Percentiles rank a stretch among this genome's conserved stretches.
phyloP scores from a whole-genome alignment of 179 eudicot genomes.

The Silene noctiflora region DNA sequence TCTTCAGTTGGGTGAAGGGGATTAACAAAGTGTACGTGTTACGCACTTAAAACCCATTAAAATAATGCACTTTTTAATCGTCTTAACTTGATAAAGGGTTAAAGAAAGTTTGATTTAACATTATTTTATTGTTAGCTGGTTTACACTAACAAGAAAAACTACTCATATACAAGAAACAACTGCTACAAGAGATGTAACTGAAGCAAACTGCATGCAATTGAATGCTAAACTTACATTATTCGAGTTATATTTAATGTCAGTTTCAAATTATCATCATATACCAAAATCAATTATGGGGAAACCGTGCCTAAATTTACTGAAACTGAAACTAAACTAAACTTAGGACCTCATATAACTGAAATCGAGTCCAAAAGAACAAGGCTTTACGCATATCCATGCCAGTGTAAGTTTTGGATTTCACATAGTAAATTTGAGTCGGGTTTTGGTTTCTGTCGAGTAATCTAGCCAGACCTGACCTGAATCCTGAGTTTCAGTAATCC shows the following conservation, averaged over 20 bases:
- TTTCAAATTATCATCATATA: neutral
- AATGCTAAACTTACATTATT: neutral
- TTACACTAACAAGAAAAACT: neutral
- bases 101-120: neutral
- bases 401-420: no score
- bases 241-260: neutral
- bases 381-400: no score
- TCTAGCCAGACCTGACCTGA: no score
- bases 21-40: conserved; percentile 2
- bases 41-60: conserved; percentile 1
- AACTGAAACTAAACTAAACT: no score
- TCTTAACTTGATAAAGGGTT: neutral
- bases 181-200: neutral
- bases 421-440: no score
- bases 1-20: conserved; percentile 2
- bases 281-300: neutral
- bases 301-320: neutral
- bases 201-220: neutral
- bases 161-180: neutral
- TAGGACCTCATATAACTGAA: no score
- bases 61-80: neutral
- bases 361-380: no score
- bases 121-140: neutral
- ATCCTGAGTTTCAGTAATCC: neutral
- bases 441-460: no score